Evolutionary conservation across 1,284 basidiomycete genomes (phyloP).

Genomic region (Heliocybe sulcata): DNA sequence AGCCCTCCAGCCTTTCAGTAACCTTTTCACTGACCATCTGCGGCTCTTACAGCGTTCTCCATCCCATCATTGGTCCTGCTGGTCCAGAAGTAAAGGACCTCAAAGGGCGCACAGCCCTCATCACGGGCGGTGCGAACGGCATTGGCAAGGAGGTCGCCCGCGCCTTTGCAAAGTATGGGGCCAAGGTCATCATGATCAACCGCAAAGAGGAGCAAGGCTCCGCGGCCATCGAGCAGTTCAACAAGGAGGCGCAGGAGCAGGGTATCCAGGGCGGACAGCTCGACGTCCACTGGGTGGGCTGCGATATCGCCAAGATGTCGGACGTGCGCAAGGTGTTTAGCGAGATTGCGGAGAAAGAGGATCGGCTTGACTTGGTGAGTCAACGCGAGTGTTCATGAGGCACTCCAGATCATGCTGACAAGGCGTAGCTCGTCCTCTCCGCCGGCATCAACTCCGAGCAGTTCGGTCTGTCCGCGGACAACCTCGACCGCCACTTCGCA

Average conservation of each 20-base stretch:
- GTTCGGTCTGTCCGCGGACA: conserved; percentile 28
- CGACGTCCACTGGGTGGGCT: conserved; percentile 28
- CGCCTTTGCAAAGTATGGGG: conserved; percentile 27
- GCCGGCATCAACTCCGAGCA: conserved; percentile 33
- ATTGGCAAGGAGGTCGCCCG: conserved; percentile 35
- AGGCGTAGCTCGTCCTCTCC: conserved; percentile 26
- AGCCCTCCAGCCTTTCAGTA: no score
- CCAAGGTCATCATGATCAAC: conserved; percentile 31
- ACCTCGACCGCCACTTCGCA: conserved; percentile 31
- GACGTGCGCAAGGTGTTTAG: conserved; percentile 30
- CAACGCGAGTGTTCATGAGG: not conserved
- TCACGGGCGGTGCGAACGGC: conserved; percentile 34
- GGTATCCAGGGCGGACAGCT: conserved; percentile 17
- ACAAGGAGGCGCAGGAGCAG: no score
- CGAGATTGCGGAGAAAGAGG: conserved; percentile 23
- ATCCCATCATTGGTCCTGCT: no score
- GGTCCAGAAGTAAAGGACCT: no score
- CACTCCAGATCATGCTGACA: not conserved
- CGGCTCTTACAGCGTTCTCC: no score
- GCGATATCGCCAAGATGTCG: conserved; percentile 30
- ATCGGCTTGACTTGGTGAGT: conserved; percentile 32
- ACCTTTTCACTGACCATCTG: no score
- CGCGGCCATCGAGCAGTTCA: conserved; percentile 29
- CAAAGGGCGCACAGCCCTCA: no score
- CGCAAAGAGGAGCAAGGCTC: conserved; percentile 31